phyloP scores from a whole-genome alignment of 345 rosid genomes.

The Gossypium stocksii region DNA sequence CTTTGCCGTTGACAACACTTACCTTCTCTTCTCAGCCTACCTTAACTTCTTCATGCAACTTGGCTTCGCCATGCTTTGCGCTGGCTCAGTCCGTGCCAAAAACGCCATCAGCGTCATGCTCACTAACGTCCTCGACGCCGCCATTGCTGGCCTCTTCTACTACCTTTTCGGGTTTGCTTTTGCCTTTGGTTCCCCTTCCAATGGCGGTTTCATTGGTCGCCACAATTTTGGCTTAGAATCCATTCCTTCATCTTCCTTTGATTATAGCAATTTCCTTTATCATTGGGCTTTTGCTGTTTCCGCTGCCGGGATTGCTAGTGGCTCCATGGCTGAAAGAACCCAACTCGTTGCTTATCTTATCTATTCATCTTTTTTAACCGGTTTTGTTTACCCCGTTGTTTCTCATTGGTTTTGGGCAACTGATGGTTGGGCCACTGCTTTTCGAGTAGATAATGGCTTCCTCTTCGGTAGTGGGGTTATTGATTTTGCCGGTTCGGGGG shows the following conservation, averaged over 20 bases:
- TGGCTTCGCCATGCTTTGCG: constrained; percentile 95
- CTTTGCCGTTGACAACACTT: constrained; percentile 72
- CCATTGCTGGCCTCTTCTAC: constrained; percentile 77
- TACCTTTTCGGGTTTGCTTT: constrained; percentile 91
- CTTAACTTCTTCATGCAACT: constrained; percentile 90
- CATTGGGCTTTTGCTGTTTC: constrained; percentile 98
- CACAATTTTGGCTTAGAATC: constrained; percentile 58
- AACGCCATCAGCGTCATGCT: constrained; percentile 96
- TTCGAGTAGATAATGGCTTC: constrained; percentile 25
- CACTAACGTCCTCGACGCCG: constrained; percentile 90
- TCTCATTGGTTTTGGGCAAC: constrained; percentile 89
- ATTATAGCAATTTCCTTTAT: constrained; percentile 73
- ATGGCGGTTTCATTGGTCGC: constrained; percentile 76
- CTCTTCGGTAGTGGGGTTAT: constrained; percentile 67
- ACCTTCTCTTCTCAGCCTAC: constrained; percentile 88
- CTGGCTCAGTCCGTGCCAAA: constrained; percentile 91
- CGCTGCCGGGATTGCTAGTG: constrained; percentile 89
- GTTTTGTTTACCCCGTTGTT: constrained; percentile 83
- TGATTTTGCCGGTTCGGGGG: constrained; percentile 76
- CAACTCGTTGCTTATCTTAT: constrained; percentile 82
- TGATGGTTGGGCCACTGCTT: constrained; percentile 84
- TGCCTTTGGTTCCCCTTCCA: constrained; percentile 74
- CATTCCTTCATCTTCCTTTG: constrained; percentile 26
- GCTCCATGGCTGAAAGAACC: constrained; percentile 87
- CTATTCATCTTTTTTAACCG: constrained; percentile 76